Conservation (phyloP, 1,284 basidiomycete species). For the Phellopilus nigrolimitatus region DNA sequence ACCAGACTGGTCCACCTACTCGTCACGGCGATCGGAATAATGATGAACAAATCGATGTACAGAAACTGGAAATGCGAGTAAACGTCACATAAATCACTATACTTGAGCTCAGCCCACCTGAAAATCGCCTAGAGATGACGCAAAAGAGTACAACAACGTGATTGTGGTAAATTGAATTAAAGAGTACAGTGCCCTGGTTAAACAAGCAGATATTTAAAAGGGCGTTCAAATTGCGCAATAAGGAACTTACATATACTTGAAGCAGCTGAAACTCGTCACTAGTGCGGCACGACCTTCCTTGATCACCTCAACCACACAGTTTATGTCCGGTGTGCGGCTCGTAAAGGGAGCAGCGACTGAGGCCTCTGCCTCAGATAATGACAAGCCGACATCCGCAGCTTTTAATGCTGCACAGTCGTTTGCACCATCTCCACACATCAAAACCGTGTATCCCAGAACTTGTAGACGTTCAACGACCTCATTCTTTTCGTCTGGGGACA, state of each 20-base stretch:
- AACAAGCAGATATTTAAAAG: constrained; percentile 17
- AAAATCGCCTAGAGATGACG: constrained; percentile 94
- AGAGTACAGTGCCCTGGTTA: constrained; percentile 79
- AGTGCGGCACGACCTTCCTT: constrained; percentile 93
- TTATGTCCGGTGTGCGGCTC: constrained; percentile 89
- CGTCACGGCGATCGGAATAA: constrained; percentile 92
- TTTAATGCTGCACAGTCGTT: constrained; percentile 99
- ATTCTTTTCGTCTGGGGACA: constrained; percentile 99
- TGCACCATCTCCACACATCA: constrained; percentile 99
- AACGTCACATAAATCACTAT: constrained; percentile 16
- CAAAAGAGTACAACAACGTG: constrained; percentile 93
- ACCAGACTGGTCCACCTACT: constrained; percentile 56
- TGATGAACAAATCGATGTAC: constrained; percentile 97
- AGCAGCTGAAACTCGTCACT: constrained; percentile 98
- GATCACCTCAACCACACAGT: constrained; percentile 95
- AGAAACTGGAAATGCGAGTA: constrained; percentile 60
- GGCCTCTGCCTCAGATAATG: constrained; percentile 95
- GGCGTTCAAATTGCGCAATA: not conserved
- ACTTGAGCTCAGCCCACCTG: constrained; percentile 60
- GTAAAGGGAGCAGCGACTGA: constrained; percentile 99
- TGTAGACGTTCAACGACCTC: constrained; percentile 96
- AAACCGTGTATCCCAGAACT: constrained; percentile 88
- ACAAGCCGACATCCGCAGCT: constrained; percentile 97
- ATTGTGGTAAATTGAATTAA: constrained; percentile 87
- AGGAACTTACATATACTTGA: constrained; percentile 92